These are phyloP conservation scores for Solanum rostratum DNA, from an alignment of 257 asterid genomes.

Conservation along the genomic window DNA sequence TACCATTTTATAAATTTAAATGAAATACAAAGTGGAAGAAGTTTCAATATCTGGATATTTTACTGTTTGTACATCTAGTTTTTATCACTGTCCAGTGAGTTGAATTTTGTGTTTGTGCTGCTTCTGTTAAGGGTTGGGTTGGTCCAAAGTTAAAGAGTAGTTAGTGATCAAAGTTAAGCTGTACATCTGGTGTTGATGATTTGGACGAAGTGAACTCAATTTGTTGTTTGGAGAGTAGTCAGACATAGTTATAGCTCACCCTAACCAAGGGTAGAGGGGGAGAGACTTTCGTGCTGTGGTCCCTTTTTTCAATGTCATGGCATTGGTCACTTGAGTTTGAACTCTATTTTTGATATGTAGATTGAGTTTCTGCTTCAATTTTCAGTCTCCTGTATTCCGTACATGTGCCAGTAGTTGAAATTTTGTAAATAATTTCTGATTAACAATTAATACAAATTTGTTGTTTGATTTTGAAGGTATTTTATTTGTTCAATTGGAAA, in stretches of 20 bases:
- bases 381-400: neutral
- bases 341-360: neutral
- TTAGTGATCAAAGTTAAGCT: neutral
- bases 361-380: neutral
- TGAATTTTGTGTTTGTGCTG: neutral
- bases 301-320: neutral
- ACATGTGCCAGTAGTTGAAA: neutral
- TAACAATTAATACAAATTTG: neutral
- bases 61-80: neutral
- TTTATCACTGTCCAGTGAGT: neutral
- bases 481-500: neutral
- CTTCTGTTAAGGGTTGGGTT: neutral
- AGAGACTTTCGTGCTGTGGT: neutral
- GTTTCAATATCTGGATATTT: neutral
- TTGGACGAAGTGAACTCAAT: neutral
- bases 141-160: neutral
- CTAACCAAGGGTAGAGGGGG: neutral
- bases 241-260: neutral
- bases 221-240: neutral
- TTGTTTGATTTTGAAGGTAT: neutral
- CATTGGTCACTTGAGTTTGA: neutral
- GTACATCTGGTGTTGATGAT: neutral
- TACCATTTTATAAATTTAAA: neutral
- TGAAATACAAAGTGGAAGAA: neutral
- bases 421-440: neutral